Percentiles rank a stretch among this genome's conserved stretches.
Conservation (phyloP, 495 filamentous ascomycete genomes). For the Corynascus novoguineensis region DNA sequence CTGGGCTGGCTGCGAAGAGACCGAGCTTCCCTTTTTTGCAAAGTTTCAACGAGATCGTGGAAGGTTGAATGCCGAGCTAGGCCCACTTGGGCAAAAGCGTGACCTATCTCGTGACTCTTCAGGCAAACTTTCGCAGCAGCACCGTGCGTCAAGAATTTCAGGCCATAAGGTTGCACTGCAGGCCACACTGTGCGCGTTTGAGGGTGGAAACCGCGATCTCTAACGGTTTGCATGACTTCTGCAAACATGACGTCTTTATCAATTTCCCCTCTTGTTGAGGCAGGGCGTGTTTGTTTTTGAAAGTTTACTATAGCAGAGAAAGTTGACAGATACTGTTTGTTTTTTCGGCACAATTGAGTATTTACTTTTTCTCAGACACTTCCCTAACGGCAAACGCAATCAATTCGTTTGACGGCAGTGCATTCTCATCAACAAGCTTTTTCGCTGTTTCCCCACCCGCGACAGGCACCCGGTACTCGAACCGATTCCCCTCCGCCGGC, state of each 20-base stretch:
- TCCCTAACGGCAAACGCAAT: constrained; percentile 35
- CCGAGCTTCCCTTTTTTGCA: constrained; percentile 23
- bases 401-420: constrained; percentile 59
- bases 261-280: background rate
- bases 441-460: constrained; percentile 60
- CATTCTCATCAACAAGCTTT: constrained; percentile 60
- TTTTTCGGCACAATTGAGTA: background rate
- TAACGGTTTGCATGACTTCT: background rate
- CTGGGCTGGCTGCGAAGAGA: constrained; percentile 11
- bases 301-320: background rate
- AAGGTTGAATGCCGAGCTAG: constrained; percentile 27
- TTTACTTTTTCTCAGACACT: background rate
- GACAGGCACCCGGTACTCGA: constrained; percentile 64
- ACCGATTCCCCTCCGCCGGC: constrained; percentile 37
- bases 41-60: constrained; percentile 28
- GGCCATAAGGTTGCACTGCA: background rate
- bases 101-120: constrained; percentile 25
- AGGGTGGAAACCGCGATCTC: background rate
- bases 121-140: background rate
- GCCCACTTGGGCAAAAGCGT: constrained; percentile 21
- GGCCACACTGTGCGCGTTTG: constrained; percentile 11
- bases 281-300: background rate
- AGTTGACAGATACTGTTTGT: background rate
- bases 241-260: background rate
- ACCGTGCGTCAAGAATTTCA: background rate